Evolutionary conservation across 208 protist species (phyloP), one percentile per base, ranked within the genome.

Genomic region (Acanthamoeba culbertsoni): DNA sequence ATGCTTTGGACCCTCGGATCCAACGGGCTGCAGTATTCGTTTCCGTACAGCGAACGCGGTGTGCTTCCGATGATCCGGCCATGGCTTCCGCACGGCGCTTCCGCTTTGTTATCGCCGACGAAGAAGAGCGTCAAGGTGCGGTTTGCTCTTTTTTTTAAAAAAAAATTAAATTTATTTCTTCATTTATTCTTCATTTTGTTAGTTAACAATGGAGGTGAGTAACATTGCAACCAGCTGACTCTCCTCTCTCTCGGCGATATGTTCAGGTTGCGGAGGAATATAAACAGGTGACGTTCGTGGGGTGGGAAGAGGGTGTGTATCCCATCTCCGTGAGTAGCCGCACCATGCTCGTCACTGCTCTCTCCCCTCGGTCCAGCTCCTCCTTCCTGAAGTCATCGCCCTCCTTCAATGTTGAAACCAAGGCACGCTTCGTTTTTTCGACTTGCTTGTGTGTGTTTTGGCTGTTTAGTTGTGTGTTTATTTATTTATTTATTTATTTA

Each of bases 101-200:
- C 71, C 4, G 71, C n/a, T 7, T 26, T 43, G 2, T 31, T 82
- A n/a, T 82, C 71, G 3, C 71, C 71, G 2, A 35, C 42, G 1
- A 82, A 82, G 33, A 82, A 82, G 42, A 82, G 43, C 43, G 71
- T 82, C 42, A 82, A 51, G 71, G 71, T 82, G n/a, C n/a, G n/a
- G n/a, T n/a, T n/a, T n/a, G n/a, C n/a, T n/a, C n/a, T n/a, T n/a
- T n/a, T n/a, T n/a, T n/a, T n/a, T n/a, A n/a, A n/a, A n/a, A n/a
- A n/a, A n/a, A n/a, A n/a, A n/a, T n/a, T n/a, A n/a, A n/a, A n/a
- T n/a, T n/a, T n/a, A n/a, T n/a, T n/a, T n/a, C n/a, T n/a, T n/a
- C n/a, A n/a, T n/a, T n/a, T n/a, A n/a, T n/a, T n/a, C n/a, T n/a
- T n/a, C n/a, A n/a, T n/a, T n/a, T n/a, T n/a, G n/a, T n/a, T n/a